These are phyloP conservation scores for Plasmopara viticola DNA, from an alignment of 352 stramenopile genomes.

Conservation along the genomic window DNA sequence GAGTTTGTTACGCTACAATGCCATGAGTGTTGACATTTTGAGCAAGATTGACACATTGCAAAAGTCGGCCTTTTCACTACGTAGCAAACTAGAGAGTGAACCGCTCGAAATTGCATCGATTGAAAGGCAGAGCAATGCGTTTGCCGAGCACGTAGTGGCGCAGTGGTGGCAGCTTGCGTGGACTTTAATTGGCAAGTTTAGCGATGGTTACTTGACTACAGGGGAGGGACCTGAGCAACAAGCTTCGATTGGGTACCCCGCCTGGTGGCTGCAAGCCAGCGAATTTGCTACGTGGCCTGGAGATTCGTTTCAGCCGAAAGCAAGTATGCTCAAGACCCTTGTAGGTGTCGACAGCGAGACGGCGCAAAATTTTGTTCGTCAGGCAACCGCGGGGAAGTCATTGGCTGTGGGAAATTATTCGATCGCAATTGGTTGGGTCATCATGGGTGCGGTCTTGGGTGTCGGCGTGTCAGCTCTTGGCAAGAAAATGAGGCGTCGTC, in stretches of 20 bases:
- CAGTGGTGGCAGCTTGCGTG: conserved; percentile 63
- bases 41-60: conserved; percentile 33
- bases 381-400: conserved; percentile 6
- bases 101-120: conserved; percentile 13
- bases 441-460: conserved; percentile 33
- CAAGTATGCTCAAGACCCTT: conserved; percentile 40
- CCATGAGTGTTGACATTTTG: conserved; percentile 56
- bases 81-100: conserved; percentile 13
- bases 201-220: conserved; percentile 62
- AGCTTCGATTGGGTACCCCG: conserved; percentile 49
- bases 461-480: conserved; percentile 27
- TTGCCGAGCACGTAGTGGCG: conserved; percentile 44
- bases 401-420: conserved; percentile 9
- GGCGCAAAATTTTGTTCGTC: conserved; percentile 22
- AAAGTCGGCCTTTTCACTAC: conserved; percentile 29
- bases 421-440: conserved; percentile 26
- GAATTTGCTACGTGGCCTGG: conserved; percentile 64
- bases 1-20: conserved; percentile 68
- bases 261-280: conserved; percentile 50
- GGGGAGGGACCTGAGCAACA: conserved; percentile 43
- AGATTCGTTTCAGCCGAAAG: conserved; percentile 50
- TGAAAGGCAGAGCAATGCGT: conserved; percentile 44
- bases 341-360: conserved; percentile 24
- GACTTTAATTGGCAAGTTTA: conserved; percentile 66
- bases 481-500: conserved; percentile 28